Evolutionary conservation across 805 yeast genomes (phyloP), one percentile per base, ranked within the genome.

Genomic region (Kuraishia ogatae): DNA sequence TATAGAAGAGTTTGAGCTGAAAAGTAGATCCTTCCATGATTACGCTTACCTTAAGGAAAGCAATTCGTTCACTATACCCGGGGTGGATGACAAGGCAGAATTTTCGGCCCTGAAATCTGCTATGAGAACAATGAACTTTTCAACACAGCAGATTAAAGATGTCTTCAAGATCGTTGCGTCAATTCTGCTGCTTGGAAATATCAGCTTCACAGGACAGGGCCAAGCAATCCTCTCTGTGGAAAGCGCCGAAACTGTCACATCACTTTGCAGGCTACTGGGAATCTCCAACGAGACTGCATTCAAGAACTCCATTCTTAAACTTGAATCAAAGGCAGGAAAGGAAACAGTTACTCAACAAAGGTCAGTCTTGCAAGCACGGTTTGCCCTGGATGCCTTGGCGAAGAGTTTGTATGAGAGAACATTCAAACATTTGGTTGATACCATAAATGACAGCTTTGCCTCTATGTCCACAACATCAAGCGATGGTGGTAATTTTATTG

Each of bases 291-390:
- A 76, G 0, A 81, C 76, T 2, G 73, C 75, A 55, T 81, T 87
- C 59, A 76, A 75, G 56, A 82, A 81, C 49, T 76, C 87, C 0
- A 73, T 94, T 11, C 67, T 91, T 39, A 79, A 81, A 46, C 97
- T 97, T 4, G 85, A 82, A 63, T 96, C 92, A 11, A 89, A 84
- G 65, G 97, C 97, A 2, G 99, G 99, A 2, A 79, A 82, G 60
- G 99, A 94, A 66, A 78, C 79, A 69, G 90, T 94, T 46, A 79
- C 83, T 21, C 96, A 90, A 65, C 82, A 92, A 39, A 82, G 87
- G 62, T 84, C 84, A 51, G 84, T 96, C 0, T 68, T 78, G 0
- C 97, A 94, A 65, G 96, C 93, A 0, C 84, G 83, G 59, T 83
- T 82, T 62, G 78, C 94, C 19, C 74, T 93, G 47, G 96, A 93